Conservation (phyloP, 371 early-diverging fungal species). For the Nosema muscidifuracis region DNA sequence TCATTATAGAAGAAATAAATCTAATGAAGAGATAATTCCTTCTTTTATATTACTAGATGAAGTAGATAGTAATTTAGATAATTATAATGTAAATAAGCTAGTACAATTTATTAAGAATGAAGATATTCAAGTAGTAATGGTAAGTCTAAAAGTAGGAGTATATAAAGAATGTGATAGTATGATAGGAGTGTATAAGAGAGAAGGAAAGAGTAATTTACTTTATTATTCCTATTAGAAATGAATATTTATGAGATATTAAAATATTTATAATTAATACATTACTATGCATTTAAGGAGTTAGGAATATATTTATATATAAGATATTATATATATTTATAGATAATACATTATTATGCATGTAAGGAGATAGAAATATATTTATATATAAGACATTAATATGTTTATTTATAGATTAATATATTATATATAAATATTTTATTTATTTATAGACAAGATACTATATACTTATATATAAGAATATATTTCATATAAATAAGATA, state of each 20-base stretch:
- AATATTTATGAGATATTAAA: not conserved
- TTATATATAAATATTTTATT: too few species aligned
- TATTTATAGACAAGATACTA: too few species aligned
- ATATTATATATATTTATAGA: too few species aligned
- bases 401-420: too few species aligned
- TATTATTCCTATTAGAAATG: slow-evolving; percentile 14
- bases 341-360: too few species aligned
- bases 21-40: slow-evolving; percentile 71
- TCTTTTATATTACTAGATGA: slow-evolving; percentile 99
- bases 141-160: slow-evolving; percentile 83
- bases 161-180: slow-evolving; percentile 85
- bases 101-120: slow-evolving; percentile 72
- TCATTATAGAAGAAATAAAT: slow-evolving; percentile 68
- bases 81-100: slow-evolving; percentile 82
- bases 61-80: slow-evolving; percentile 96
- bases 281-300: too few species aligned
- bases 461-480: too few species aligned
- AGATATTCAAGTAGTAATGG: slow-evolving; percentile 81
- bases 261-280: too few species aligned
- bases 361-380: too few species aligned
- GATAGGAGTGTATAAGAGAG: slow-evolving; percentile 77
- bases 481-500: too few species aligned
- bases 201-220: slow-evolving; percentile 13
- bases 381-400: too few species aligned
- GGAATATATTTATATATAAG: too few species aligned